These are phyloP conservation scores for Punica granatum DNA, from an alignment of 345 rosid species.

Conservation along the genomic window DNA sequence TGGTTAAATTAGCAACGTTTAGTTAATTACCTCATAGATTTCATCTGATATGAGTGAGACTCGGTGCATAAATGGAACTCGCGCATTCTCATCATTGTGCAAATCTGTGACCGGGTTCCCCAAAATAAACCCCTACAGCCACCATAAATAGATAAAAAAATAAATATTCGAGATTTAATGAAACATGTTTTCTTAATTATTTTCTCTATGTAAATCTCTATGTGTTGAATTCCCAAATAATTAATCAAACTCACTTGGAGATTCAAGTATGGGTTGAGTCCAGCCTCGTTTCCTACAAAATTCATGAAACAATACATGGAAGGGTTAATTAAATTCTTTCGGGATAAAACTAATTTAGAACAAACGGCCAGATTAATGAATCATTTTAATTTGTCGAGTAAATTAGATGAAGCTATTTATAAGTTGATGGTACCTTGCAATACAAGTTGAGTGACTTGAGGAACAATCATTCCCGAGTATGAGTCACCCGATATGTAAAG, in stretches of 20 bases:
- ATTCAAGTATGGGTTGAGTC: conserved; percentile 13
- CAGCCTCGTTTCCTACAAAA: conserved; percentile 18
- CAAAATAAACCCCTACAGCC: conserved; percentile 23
- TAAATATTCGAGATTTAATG: too few species aligned
- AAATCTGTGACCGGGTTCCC: conserved; percentile 24
- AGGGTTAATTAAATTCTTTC: not conserved
- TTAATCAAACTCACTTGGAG: conserved; percentile 11
- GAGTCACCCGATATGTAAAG: conserved; percentile 40
- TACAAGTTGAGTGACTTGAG: conserved; percentile 15
- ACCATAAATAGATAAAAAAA: not conserved
- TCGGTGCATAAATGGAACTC: conserved; percentile 18
- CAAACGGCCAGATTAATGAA: too few species aligned
- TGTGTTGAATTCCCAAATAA: not conserved
- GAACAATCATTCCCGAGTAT: conserved; percentile 37
- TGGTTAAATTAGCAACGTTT: too few species aligned
- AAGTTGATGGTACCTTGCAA: conserved; percentile 11
- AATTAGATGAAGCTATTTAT: too few species aligned
- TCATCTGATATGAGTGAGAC: conserved; percentile 23
- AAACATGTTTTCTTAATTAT: not conserved
- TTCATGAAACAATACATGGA: not conserved
- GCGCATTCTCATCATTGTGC: conserved; percentile 16
- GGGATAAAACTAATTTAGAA: too few species aligned
- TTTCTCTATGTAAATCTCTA: too few species aligned
- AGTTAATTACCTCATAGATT: conserved; percentile 20
- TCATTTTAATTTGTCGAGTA: too few species aligned